Evolutionary conservation across 768 basidiomycete species (phyloP), one percentile per base, ranked within the genome.

Genomic region (Lyophyllum shimeji): DNA sequence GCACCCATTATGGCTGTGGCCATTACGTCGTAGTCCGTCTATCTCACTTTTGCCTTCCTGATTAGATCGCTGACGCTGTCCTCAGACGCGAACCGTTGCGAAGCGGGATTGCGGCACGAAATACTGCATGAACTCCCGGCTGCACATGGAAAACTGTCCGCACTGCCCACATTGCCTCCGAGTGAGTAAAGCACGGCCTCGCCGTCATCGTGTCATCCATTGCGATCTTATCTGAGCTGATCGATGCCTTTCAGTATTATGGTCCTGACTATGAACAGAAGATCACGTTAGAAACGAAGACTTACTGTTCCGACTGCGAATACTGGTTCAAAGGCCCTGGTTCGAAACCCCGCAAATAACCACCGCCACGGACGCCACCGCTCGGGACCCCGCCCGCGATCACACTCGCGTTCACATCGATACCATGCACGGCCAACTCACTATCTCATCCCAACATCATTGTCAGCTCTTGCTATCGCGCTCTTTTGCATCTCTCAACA

Each of bases 1-100:
- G 86, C 60, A 85, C 81, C 58, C 83, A 84, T 74, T 77, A 84
- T 65, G 87, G 86, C 66, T 92, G 90, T 69, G 89, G 89, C 58
- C 90, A 92, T 77, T 92, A 90, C 71, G 76, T 84, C 49, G 79
- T 84, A 63, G 86, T 87, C 53, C 62, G 83, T 75, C 55, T 23
- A 51, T 27, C 13, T 56, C 52, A n/a, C 44, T 52, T n/a, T 23
- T 49, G 56, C 34, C 46, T 57, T 50, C 48, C 56, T 15, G 49
- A 60, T 44, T 50, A 48, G 56, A 20, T 23, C 46, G 23, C 58
- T 52, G 59, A 59, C 46, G 50, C 52, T 17, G 42, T n/a, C n/a
- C 27, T 31, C 71, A 85, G 82, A 86, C 82, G 11, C 72, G 69
- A 53, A 76, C 76, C 56, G 60, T 82, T 46, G 65, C 69, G 40